These are phyloP conservation scores for Malassezia furfur DNA, from an alignment of 1,284 basidiomycete genomes.

Conservation along the genomic window DNA sequence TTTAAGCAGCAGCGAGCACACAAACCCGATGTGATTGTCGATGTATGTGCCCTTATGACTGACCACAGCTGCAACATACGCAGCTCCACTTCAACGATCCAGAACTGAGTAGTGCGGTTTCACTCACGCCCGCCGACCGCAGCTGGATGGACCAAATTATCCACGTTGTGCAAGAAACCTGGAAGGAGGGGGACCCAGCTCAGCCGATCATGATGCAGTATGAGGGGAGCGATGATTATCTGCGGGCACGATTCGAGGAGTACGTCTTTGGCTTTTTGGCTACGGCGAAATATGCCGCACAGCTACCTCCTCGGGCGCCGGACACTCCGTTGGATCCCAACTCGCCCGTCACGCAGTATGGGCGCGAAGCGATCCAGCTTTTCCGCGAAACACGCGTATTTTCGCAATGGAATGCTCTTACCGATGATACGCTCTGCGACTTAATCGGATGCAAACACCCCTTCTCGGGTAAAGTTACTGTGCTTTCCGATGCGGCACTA, in stretches of 20 bases:
- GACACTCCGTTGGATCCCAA: background rate
- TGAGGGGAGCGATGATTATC: conserved; percentile 44
- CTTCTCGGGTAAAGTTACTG: conserved; percentile 39
- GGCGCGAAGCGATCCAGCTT: conserved; percentile 33
- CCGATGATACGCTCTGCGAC: conserved; percentile 42
- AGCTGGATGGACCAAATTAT: conserved; percentile 78
- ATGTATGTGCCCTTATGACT: conserved; percentile 50
- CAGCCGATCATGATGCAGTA: conserved; percentile 43
- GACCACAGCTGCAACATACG: conserved; percentile 26
- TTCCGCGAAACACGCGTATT: conserved; percentile 35
- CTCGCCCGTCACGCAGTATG: conserved; percentile 22
- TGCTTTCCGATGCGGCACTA: conserved; percentile 41
- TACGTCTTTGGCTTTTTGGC: conserved; percentile 43
- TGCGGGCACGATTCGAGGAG: conserved; percentile 35
- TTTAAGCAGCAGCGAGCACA: conserved; percentile 83
- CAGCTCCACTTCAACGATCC: conserved; percentile 55
- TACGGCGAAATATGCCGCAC: conserved; percentile 30
- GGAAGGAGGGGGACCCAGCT: conserved; percentile 40
- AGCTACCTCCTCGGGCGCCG: conserved; percentile 5
- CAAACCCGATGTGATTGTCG: conserved; percentile 73
- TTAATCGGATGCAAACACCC: conserved; percentile 42
- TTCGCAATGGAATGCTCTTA: conserved; percentile 28
- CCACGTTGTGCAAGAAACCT: conserved; percentile 34
- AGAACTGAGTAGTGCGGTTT: conserved; percentile 64
- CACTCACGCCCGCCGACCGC: conserved; percentile 79